Evolutionary conservation across 2,329 filamentous ascomycete species (phyloP).

Genomic region (Aspergillus calidoustus): DNA sequence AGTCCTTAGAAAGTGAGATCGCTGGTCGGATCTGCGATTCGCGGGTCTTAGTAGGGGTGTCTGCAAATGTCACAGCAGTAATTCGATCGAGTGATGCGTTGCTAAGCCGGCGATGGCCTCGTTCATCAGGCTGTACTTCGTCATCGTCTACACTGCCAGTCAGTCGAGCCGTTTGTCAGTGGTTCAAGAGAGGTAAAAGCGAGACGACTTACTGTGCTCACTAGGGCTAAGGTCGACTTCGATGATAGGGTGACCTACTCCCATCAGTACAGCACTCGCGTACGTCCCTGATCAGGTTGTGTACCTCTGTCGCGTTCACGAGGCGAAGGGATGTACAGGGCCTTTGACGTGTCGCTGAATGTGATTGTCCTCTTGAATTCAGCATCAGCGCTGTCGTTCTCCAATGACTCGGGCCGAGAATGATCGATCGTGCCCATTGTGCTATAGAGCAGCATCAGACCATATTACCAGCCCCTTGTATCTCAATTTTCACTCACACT

Average conservation of each 20-base stretch:
- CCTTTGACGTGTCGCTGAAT: constrained; percentile 24
- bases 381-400: neutral
- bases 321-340: constrained; percentile 34
- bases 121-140: neutral
- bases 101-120: constrained; percentile 5
- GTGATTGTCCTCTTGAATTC: constrained; percentile 11
- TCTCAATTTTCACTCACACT: neutral
- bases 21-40: constrained; percentile 21
- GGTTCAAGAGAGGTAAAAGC: neutral
- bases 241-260: constrained; percentile 29
- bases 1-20: constrained; percentile 26
- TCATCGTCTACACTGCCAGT: constrained; percentile 12
- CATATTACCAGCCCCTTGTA: neutral
- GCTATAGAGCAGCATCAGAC: neutral
- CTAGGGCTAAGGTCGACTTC: constrained; percentile 29
- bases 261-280: constrained; percentile 8
- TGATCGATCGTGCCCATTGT: neutral
- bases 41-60: constrained; percentile 15
- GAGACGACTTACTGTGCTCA: constrained; percentile 15
- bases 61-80: constrained; percentile 20
- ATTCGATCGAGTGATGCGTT: constrained; percentile 13
- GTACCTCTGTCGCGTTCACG: constrained; percentile 29
- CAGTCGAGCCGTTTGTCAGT: neutral
- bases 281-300: neutral
- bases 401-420: neutral